These are phyloP conservation scores for Rhodotorula sp. DNA, from an alignment of 1,284 basidiomycete genomes.

Conservation along the genomic window DNA sequence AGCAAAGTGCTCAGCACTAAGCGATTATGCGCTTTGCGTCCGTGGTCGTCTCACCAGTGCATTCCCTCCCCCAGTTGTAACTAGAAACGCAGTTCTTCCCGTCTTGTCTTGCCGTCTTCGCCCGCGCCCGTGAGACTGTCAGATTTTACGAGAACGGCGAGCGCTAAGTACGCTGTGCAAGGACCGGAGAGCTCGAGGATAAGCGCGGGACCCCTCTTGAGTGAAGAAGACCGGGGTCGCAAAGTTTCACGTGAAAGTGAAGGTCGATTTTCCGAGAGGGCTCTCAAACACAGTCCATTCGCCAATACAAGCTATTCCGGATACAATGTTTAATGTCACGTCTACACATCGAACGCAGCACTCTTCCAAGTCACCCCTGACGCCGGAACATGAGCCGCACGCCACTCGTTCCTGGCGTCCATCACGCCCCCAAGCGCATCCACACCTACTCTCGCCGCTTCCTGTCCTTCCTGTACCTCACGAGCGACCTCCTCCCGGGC, in stretches of 20 bases:
- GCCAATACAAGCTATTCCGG: no score
- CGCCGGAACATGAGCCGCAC: background rate
- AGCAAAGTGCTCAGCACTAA: constrained; percentile 19
- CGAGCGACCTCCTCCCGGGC: constrained; percentile 8
- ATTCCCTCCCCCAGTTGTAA: background rate
- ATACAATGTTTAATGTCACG: no score
- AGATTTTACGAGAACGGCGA: no score
- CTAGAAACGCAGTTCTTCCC: background rate
- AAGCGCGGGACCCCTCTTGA: no score
- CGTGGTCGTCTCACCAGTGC: background rate
- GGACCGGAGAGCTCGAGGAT: no score
- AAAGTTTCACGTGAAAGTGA: no score
- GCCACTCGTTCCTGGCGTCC: background rate
- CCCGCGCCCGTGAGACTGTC: no score
- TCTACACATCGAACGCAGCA: background rate
- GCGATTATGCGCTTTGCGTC: background rate
- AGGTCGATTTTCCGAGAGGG: no score
- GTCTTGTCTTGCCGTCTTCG: no score
- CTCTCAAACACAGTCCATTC: no score
- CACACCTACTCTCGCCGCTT: background rate
- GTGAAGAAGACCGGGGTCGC: no score
- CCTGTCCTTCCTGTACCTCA: constrained; percentile 8
- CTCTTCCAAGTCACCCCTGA: background rate
- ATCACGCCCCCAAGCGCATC: background rate
- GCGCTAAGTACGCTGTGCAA: no score